Evolutionary conservation across 495 filamentous ascomycete species (phyloP), one percentile per base, ranked within the genome.

Genomic region (Neurospora intermedia): DNA sequence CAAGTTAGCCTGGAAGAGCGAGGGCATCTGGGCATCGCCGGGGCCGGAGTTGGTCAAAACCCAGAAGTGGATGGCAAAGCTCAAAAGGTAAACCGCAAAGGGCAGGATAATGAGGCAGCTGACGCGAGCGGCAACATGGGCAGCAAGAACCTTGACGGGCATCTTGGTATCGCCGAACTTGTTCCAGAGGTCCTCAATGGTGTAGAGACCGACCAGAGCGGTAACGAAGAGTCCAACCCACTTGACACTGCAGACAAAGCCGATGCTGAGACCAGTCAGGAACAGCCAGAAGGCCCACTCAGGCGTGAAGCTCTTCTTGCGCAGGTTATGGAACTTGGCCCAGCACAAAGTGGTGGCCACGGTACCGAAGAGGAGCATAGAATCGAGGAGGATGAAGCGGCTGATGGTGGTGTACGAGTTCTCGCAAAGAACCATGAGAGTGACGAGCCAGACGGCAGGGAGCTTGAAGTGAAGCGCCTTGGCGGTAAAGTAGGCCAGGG

Each of bases 401-500:
- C 94, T 97, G 82, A 99, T 99, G 9, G 96, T 98, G 70, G 96
- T 96, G 82, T 99, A 99, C 43, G 94, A 98, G 82, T 98, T 99
- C 78, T 99, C 96, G 84, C 93, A 98, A 40, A 99, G 87, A 72
- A 99, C 96, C 94, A 97, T 97, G 77, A 97, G 83, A 27, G 93
- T 96, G 69, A 99, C 90, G 72, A 99, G 84, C 96, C 96, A 99
- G 72, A 97, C 93, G 38, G 94, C 91, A 62, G 92, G 89, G 76
- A 91, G 88, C 77, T 89, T 90, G 76, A 98, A 91, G 78, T 92
- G 94, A 74, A 99, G 84, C 80, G 97, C 94, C 76, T 90, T 91
- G 42, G 94, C 94, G 38, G 96, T 99, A 82, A 88, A 98, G 82
- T 99, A 99, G 69, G 96, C 96, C 76, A 99, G 82, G 38, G 96